Evolutionary conservation across 768 basidiomycete genomes (phyloP).

Genomic region (Suillus alpinus): DNA sequence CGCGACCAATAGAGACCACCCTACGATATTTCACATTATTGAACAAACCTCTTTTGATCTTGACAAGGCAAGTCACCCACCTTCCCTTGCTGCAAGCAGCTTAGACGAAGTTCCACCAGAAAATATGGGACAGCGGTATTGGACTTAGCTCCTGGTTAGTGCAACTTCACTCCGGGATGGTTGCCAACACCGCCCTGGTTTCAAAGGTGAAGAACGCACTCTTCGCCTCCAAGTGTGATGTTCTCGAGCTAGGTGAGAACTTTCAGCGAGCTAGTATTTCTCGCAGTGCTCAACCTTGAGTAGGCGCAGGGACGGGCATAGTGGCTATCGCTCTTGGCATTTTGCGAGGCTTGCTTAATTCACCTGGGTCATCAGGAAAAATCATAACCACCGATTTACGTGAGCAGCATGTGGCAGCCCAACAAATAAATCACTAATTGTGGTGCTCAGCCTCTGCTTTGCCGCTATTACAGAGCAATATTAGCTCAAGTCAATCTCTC

Average conservation of each 20-base stretch:
- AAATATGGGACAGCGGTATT: slow-evolving; percentile 95
- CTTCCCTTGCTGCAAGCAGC: not conserved
- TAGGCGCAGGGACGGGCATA: slow-evolving; percentile 85
- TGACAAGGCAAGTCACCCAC: slow-evolving; percentile 67
- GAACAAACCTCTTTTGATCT: slow-evolving; percentile 91
- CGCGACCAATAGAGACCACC: slow-evolving; percentile 17
- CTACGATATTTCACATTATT: slow-evolving; percentile 44
- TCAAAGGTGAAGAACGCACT: slow-evolving; percentile 33
- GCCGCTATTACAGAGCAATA: slow-evolving; percentile 72
- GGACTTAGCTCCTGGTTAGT: slow-evolving; percentile 81
- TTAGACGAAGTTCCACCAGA: slow-evolving; percentile 45
- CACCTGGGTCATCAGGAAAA: slow-evolving; percentile 21
- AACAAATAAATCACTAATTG: not conserved
- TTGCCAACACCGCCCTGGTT: slow-evolving; percentile 5
- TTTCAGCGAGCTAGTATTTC: not conserved
- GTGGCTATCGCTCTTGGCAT: slow-evolving; percentile 66
- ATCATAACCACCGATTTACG: slow-evolving; percentile 73
- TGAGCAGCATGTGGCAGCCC: slow-evolving; percentile 32
- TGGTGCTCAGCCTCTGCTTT: slow-evolving; percentile 69
- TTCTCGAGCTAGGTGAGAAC: slow-evolving; percentile 72
- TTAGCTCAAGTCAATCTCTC: slow-evolving; percentile 41
- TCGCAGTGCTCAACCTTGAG: not conserved
- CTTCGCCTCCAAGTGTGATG: slow-evolving; percentile 36
- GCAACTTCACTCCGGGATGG: slow-evolving; percentile 23
- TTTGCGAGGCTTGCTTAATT: slow-evolving; percentile 40